phyloP scores from a whole-genome alignment of 768 basidiomycete genomes.

The Tremella yokohamensis region DNA sequence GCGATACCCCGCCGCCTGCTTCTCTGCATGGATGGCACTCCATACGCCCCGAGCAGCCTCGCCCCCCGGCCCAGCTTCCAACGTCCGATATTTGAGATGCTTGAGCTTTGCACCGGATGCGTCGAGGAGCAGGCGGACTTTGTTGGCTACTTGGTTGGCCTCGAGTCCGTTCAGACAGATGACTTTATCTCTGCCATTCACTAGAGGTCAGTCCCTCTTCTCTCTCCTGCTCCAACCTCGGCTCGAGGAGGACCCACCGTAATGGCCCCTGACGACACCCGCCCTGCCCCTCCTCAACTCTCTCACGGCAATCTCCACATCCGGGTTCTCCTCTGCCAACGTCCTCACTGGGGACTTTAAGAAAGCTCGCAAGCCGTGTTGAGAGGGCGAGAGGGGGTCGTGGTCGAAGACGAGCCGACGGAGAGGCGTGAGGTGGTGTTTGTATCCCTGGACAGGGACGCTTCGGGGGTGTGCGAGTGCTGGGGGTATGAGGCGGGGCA shows the following conservation, averaged over 20 bases:
- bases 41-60: conserved; percentile 48
- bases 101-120: conserved; percentile 48
- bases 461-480: conserved; percentile 26
- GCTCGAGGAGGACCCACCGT: conserved; percentile 34
- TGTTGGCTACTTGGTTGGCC: conserved; percentile 41
- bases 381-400: conserved; percentile 19
- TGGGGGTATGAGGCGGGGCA: conserved; percentile 29
- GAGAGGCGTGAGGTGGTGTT: conserved; percentile 45
- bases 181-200: conserved; percentile 51
- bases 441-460: conserved; percentile 42
- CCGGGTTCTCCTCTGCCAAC: conserved; percentile 46
- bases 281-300: conserved; percentile 40
- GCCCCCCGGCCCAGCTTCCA: conserved; percentile 46
- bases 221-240: too few relatives aligned
- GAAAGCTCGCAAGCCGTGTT: conserved; percentile 26
- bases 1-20: conserved; percentile 34
- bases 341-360: conserved; percentile 36
- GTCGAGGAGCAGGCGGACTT: conserved; percentile 43
- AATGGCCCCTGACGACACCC: conserved; percentile 47
- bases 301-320: conserved; percentile 48
- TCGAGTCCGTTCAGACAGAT: conserved; percentile 48
- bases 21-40: conserved; percentile 37
- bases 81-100: conserved; percentile 41
- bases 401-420: conserved; percentile 48
- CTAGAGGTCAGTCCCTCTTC: conserved; percentile 15